These are phyloP conservation scores for Corylus heterophylla DNA, from an alignment of 306 rosid genomes.

Conservation along the genomic window DNA sequence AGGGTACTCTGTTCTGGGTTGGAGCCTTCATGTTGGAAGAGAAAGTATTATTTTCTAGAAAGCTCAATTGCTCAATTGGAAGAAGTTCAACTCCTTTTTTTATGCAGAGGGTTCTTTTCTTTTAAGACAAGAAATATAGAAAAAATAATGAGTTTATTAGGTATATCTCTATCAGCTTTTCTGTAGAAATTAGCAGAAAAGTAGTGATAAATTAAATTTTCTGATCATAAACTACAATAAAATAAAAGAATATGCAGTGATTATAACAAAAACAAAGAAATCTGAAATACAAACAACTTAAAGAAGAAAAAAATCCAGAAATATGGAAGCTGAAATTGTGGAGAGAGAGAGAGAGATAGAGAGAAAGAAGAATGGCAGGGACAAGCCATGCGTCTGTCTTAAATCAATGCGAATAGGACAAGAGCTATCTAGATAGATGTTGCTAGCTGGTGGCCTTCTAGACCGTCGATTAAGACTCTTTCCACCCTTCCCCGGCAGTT, in stretches of 20 bases:
- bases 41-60: not conserved
- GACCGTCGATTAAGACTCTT: not conserved
- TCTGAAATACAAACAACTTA: constrained; percentile 4
- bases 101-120: not conserved
- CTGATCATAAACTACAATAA: not conserved
- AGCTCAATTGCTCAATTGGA: not conserved
- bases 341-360: constrained; percentile 11
- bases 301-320: not conserved
- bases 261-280: not conserved
- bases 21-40: constrained; percentile 38
- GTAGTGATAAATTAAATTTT: not conserved
- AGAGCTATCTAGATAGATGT: not conserved
- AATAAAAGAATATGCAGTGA: not conserved
- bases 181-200: too few species aligned
- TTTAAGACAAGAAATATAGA: not conserved
- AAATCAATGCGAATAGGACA: not conserved
- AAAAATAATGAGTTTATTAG: too few species aligned
- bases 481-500: not conserved
- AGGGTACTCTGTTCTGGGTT: constrained; percentile 33
- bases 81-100: not conserved
- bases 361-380: not conserved
- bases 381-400: not conserved
- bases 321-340: not conserved
- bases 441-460: not conserved
- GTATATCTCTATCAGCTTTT: not conserved